Evolutionary conservation across 2,329 filamentous ascomycete genomes (phyloP).

Genomic region (Scytalidium lignicola): DNA sequence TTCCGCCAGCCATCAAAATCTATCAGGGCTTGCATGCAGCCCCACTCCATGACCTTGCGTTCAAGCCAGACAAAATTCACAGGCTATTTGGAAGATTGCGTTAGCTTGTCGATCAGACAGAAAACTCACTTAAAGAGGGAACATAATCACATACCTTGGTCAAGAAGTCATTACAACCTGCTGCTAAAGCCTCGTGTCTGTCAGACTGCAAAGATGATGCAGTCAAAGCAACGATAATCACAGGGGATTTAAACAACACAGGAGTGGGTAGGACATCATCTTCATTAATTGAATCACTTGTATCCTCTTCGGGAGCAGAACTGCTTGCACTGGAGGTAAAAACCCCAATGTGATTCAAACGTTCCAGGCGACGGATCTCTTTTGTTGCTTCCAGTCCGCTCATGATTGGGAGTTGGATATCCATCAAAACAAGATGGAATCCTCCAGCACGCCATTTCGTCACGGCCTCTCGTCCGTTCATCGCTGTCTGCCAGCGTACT

Average conservation of each 20-base stretch:
- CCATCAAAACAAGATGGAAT: constrained; percentile 96
- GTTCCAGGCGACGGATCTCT: constrained; percentile 85
- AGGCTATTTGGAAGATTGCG: constrained; percentile 49
- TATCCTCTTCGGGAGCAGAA: constrained; percentile 39
- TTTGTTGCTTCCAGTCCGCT: constrained; percentile 90
- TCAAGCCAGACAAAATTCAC: constrained; percentile 98
- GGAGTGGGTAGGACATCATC: constrained; percentile 65
- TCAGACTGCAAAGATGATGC: constrained; percentile 93
- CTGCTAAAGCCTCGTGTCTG: constrained; percentile 87
- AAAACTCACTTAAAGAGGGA: constrained; percentile 2
- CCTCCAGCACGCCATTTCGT: constrained; percentile 89
- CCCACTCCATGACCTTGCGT: constrained; percentile 98
- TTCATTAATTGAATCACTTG: constrained; percentile 44
- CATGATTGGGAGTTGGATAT: constrained; percentile 97
- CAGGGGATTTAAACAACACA: constrained; percentile 84
- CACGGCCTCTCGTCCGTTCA: constrained; percentile 90
- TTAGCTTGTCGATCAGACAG: too few relatives aligned
- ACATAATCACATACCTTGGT: constrained; percentile 66
- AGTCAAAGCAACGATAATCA: constrained; percentile 96
- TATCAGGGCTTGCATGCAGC: constrained; percentile 98
- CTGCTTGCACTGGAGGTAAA: constrained; percentile 67
- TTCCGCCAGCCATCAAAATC: constrained; percentile 97
- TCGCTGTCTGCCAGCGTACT: constrained; percentile 94
- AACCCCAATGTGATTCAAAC: constrained; percentile 87
- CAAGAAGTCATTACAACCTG: constrained; percentile 96